Evolutionary conservation across 208 protist species (phyloP), one percentile per base, ranked within the genome.

Genomic region (Crithidia expoeki): DNA sequence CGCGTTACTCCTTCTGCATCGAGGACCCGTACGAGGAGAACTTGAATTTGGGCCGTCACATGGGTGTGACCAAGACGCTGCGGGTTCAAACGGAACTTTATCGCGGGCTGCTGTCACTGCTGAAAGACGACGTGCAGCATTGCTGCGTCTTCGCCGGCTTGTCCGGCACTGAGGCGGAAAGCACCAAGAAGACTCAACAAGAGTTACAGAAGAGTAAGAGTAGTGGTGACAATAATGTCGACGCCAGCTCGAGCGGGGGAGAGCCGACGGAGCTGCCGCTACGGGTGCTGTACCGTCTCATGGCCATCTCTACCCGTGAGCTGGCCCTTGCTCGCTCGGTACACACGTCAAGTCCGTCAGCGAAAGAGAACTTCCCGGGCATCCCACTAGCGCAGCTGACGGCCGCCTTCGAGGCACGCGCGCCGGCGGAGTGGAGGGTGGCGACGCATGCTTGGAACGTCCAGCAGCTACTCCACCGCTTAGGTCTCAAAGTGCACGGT

Each of bases 1-100:
- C 83, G 38, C 86, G 88, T 34, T 97, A 97, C 68, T 71, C 80
- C 50, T 82, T 97, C 49, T 96, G 93, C 70, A 95, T 97, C 52
- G 90, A 97, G 66, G 93, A 96, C 81, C 93, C 91, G 9, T 96
- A 97, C 67, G 93, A 97, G 59, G 80, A 93, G 44, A 95, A 96
- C 40, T 72, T 94, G 19, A 95, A 94, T 68, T 73, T 94, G 2
- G 89, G 87, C 6, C 84, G 92, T 1, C 92, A 96, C 72, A 89
- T 96, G 77, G 92, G 92, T 55, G 71, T 93, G 44, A 93, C 85
- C n/a, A 93, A 94, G 64, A 84, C 80, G 17, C 74, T 92, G 42
- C 92, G 94, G 65, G 92, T 98, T 16, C 68, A 88, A 62, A 72
- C 81, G 16, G 92, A 97, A 79, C 67, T 94, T 52, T 86, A 89